Conservation (phyloP, 495 filamentous ascomycete genomes). For the Penicillium subrubescens region DNA sequence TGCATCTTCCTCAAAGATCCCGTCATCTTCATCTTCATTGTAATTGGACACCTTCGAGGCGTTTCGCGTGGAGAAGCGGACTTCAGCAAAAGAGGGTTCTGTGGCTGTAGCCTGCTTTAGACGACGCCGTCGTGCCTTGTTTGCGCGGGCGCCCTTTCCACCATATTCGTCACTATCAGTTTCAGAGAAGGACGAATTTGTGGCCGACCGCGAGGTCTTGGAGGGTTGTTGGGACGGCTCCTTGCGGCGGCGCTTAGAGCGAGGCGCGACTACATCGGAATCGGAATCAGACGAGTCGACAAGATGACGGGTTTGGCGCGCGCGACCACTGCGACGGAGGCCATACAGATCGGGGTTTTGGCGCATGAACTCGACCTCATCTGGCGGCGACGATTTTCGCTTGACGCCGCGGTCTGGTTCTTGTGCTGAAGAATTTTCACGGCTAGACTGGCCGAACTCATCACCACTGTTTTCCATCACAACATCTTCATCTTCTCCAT, state of each 20-base stretch:
- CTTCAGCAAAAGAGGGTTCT: slow-evolving; percentile 64
- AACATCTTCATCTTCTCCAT: slow-evolving; percentile 76
- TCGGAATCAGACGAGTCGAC: slow-evolving; percentile 75
- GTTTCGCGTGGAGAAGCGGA: slow-evolving; percentile 88
- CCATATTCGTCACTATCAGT: slow-evolving; percentile 70
- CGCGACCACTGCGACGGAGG: slow-evolving; percentile 79
- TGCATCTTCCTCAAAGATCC: slow-evolving; percentile 70
- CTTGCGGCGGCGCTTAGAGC: slow-evolving; percentile 44
- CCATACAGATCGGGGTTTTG: slow-evolving; percentile 97
- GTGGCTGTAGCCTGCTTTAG: slow-evolving; percentile 60
- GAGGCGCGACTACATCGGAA: slow-evolving; percentile 46
- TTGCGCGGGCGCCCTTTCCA: slow-evolving; percentile 53
- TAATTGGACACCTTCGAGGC: slow-evolving; percentile 85
- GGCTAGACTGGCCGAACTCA: slow-evolving; percentile 49
- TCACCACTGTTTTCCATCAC: slow-evolving; percentile 66
- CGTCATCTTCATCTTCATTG: slow-evolving; percentile 81
- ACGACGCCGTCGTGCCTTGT: slow-evolving; percentile 73
- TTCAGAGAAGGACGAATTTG: slow-evolving; percentile 45
- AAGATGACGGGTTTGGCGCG: slow-evolving; percentile 55
- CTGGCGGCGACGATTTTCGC: slow-evolving; percentile 70
- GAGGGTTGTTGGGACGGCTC: slow-evolving; percentile 42
- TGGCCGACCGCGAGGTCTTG: slow-evolving; percentile 50
- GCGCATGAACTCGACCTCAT: slow-evolving; percentile 80
- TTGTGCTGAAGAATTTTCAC: slow-evolving; percentile 66
- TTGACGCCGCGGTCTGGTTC: slow-evolving; percentile 67